These are phyloP conservation scores for Sporothrix brasiliensis DNA, from an alignment of 2,329 filamentous ascomycete species.

Conservation along the genomic window DNA sequence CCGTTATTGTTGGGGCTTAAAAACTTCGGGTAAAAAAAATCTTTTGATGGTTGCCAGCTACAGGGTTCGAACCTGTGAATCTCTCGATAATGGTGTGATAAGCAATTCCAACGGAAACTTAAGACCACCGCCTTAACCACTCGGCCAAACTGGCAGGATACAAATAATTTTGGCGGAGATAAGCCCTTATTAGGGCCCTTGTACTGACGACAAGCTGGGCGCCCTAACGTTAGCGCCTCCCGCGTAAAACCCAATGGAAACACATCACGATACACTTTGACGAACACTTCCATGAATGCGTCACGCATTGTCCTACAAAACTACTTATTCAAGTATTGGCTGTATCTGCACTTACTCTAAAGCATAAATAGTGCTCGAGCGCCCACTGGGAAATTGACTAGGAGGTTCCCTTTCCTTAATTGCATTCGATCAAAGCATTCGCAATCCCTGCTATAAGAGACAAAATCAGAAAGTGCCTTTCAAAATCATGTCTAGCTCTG, in stretches of 20 bases:
- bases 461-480: background rate
- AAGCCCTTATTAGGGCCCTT: slow-evolving; percentile 24
- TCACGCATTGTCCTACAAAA: no score
- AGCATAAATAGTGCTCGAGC: no score
- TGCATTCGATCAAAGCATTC: no score
- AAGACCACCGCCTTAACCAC: slow-evolving; percentile 37
- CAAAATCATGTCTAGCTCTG: background rate
- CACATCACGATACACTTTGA: no score
- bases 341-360: no score
- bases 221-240: background rate
- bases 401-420: no score
- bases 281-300: no score
- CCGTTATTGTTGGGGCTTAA: no score
- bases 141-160: slow-evolving; percentile 35
- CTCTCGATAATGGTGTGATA: slow-evolving; percentile 36
- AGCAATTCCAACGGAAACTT: slow-evolving; percentile 27
- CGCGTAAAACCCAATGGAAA: background rate
- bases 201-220: background rate
- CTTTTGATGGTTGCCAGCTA: slow-evolving; percentile 32
- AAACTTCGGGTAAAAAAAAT: background rate
- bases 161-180: slow-evolving; percentile 29
- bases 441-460: no score
- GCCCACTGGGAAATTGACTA: no score
- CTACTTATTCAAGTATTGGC: no score
- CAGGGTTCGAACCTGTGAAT: slow-evolving; percentile 37